Conservation (phyloP, 164 flowering plant species). For the Vitis riparia region DNA sequence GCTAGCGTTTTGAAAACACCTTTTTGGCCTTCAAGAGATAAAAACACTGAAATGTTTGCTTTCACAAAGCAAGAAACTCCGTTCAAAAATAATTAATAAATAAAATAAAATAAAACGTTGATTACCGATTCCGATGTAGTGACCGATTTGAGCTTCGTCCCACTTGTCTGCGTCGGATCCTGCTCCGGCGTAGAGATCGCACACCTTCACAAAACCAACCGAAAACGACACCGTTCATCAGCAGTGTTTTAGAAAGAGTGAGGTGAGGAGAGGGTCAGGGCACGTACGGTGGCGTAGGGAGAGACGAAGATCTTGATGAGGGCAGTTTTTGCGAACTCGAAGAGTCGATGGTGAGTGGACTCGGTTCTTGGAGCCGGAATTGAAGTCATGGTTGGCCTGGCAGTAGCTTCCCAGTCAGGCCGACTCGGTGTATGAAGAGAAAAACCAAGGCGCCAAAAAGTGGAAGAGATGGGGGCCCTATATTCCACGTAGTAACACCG, state of each 20-base stretch:
- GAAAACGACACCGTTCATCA: not conserved
- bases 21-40: too few relatives aligned
- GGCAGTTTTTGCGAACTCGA: slow-evolving; percentile 73
- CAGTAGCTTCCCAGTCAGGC: too few relatives aligned
- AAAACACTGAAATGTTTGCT: not conserved
- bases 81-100: not conserved
- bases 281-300: slow-evolving; percentile 72
- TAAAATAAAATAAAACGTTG: not conserved
- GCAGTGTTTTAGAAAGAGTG: not conserved
- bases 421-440: too few relatives aligned
- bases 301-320: slow-evolving; percentile 78
- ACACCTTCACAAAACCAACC: slow-evolving; percentile 41
- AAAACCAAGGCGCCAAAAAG: too few relatives aligned
- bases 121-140: slow-evolving; percentile 88
- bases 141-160: slow-evolving; percentile 86
- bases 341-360: slow-evolving; percentile 64
- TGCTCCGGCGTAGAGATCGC: slow-evolving; percentile 83
- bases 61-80: too few relatives aligned
- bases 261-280: slow-evolving; percentile 10
- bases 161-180: slow-evolving; percentile 71
- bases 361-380: slow-evolving; percentile 31
- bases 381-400: not conserved
- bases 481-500: too few relatives aligned
- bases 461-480: too few relatives aligned
- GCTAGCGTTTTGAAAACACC: not conserved